These are phyloP conservation scores for Meyerozyma athensensis DNA, from an alignment of 1,139 yeast genomes.

Conservation along the genomic window DNA sequence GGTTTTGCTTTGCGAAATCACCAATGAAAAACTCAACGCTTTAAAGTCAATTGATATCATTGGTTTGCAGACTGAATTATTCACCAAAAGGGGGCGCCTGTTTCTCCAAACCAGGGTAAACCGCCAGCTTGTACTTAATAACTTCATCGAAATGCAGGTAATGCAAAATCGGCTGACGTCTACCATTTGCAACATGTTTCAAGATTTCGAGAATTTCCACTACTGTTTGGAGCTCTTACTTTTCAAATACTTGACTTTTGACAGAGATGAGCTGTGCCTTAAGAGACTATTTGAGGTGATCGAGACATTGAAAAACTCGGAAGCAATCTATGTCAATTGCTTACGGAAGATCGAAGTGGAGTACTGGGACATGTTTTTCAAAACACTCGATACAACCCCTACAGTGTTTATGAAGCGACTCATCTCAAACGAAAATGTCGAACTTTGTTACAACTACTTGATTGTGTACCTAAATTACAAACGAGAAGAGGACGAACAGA, in stretches of 20 bases:
- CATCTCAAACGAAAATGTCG: slow-evolving; percentile 31
- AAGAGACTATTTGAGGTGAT: slow-evolving; percentile 27
- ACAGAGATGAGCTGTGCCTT: slow-evolving; percentile 14
- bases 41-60: slow-evolving; percentile 22
- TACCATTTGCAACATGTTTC: slow-evolving; percentile 13
- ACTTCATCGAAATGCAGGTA: slow-evolving; percentile 37
- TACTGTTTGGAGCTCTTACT: slow-evolving; percentile 40
- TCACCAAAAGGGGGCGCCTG: slow-evolving; percentile 17
- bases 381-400: slow-evolving; percentile 32
- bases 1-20: slow-evolving; percentile 17
- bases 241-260: slow-evolving; percentile 28
- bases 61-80: slow-evolving; percentile 29
- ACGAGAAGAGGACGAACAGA: slow-evolving; percentile 19
- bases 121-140: slow-evolving; percentile 32
- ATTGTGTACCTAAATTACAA: slow-evolving; percentile 41
- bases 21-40: slow-evolving; percentile 5
- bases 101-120: slow-evolving; percentile 24
- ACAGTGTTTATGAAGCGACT: slow-evolving; percentile 35
- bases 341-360: slow-evolving; percentile 40
- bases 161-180: slow-evolving; percentile 16
- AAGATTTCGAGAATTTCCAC: slow-evolving; percentile 28
- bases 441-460: slow-evolving; percentile 38
- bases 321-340: slow-evolving; percentile 36
- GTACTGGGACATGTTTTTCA: slow-evolving; percentile 38
- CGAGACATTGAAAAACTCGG: slow-evolving; percentile 23